Evolutionary conservation across 345 rosid genomes (phyloP).

Genomic region (Lepidium sativum): DNA sequence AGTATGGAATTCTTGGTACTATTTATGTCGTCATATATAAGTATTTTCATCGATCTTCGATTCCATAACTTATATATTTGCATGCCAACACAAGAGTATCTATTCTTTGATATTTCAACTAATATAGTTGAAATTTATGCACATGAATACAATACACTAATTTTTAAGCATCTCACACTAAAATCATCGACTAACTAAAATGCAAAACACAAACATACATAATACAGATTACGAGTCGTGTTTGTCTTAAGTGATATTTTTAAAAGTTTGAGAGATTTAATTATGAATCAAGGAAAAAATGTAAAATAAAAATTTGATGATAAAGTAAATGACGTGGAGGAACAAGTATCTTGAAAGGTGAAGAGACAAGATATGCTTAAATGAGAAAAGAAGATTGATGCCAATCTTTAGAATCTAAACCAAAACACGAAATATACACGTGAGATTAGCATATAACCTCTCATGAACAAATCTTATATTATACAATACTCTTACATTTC

Average conservation of each 20-base stretch:
- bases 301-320: background rate
- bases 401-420: conserved; percentile 4
- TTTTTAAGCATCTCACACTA: too few relatives aligned
- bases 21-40: background rate
- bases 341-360: conserved; percentile 19
- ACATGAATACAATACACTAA: background rate
- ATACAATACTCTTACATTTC: background rate
- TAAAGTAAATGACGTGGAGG: conserved; percentile 8
- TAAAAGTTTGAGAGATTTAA: too few relatives aligned
- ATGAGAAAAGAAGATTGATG: conserved; percentile 24
- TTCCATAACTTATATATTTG: too few relatives aligned
- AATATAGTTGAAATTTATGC: background rate
- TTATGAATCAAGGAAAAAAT: too few relatives aligned
- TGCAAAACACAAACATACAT: too few relatives aligned
- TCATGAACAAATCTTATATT: background rate
- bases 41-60: background rate
- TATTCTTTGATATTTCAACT: conserved; percentile 12
- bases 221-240: too few relatives aligned
- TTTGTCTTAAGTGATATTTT: too few relatives aligned
- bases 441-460: conserved; percentile 8
- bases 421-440: conserved; percentile 11
- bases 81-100: conserved; percentile 1
- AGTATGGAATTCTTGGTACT: conserved; percentile 10
- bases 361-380: conserved; percentile 15
- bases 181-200: too few relatives aligned